A percentile compares a stretch with the other conserved stretches of the same genome.
Conservation (phyloP, 2,329 filamentous ascomycete species). For the Sordariomycetes sp. region DNA sequence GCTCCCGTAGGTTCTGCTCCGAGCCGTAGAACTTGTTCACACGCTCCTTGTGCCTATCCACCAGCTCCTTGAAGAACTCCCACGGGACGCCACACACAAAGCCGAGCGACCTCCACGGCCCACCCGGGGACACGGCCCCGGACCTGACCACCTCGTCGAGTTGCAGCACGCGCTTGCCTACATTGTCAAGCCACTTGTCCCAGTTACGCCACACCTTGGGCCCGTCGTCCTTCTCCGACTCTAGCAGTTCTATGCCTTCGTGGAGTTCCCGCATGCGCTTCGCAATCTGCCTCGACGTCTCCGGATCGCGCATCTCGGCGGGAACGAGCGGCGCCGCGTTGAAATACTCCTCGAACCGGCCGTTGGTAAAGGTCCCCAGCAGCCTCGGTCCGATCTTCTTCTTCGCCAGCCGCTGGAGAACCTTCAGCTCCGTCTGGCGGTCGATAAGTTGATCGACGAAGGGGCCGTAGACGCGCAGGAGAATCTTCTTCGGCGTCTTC, state of each 20-base stretch:
- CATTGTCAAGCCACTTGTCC: constrained; percentile 75
- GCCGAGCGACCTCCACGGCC: constrained; percentile 54
- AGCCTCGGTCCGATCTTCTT: constrained; percentile 90
- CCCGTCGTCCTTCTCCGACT: constrained; percentile 63
- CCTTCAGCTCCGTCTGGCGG: constrained; percentile 75
- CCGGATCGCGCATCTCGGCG: constrained; percentile 62
- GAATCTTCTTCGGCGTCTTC: constrained; percentile 50
- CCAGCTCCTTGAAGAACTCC: constrained; percentile 58
- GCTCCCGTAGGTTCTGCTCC: constrained; percentile 50
- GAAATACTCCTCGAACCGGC: constrained; percentile 90
- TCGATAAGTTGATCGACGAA: constrained; percentile 95
- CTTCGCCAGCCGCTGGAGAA: constrained; percentile 71
- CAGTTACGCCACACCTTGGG: constrained; percentile 85
- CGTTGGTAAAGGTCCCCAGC: constrained; percentile 85
- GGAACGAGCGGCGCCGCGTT: constrained; percentile 71
- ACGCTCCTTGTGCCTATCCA: constrained; percentile 66
- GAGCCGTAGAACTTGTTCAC: constrained; percentile 62
- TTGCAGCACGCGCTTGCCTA: constrained; percentile 42
- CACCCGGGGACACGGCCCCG: constrained; percentile 17
- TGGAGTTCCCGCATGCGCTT: constrained; percentile 97
- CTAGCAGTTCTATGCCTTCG: constrained; percentile 77
- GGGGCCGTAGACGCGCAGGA: constrained; percentile 86
- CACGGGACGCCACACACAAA: constrained; percentile 77
- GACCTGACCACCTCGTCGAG: constrained; percentile 45
- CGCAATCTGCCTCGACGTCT: constrained; percentile 83